Evolutionary conservation across 2,329 filamentous ascomycete genomes (phyloP), one percentile per base, ranked within the genome.

Genomic region (Aspergillus costaricaensis): DNA sequence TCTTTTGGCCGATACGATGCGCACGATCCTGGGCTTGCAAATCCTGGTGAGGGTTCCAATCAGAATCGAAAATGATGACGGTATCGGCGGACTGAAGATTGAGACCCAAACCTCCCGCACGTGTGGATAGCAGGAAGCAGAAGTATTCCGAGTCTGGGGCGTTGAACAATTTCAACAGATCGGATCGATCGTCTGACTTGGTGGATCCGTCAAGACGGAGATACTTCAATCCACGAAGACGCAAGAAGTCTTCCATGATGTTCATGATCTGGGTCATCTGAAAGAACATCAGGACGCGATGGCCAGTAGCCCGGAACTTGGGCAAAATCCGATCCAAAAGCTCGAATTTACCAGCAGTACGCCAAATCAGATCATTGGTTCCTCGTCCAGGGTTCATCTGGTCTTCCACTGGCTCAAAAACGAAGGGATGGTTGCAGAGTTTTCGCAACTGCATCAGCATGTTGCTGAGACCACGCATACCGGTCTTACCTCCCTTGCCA

Each of bases 251-350:
- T 70, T 99, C 95, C 95, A 99, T 98, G 72, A 99, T 99, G 79
- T 99, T 96, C 95, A 99, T 99, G 74, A 99, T 99, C 63, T 96
- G 93, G 4, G 95, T 99, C 95, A 99, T 99, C 77, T 99, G 95
- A 84, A 99, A 99, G 85, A 99, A 99, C 91, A 99, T 98, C 76
- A 99, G 83, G 27, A 98, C 92, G 77, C 95, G 90, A 86, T 99
- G 95, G 15, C 92, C 92, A 1, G 91, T 93, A 3, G 85, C 88
- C 68, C 91, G 86, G 77, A 99, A 98, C 79, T 99, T 99, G 50
- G 95, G 95, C 65, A 99, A 77, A 63, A 99, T 84, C 55, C 95
- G 86, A 75, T 99, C 95, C 25, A 99, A 83, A 30, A 99, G 83
- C 80, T 99, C 95, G 70, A 99, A 99, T 79, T 99, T 99, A 73